Evolutionary conservation across 2,329 filamentous ascomycete genomes (phyloP), one percentile per base, ranked within the genome.

Genomic region (Pseudocercospora fijiensis): DNA sequence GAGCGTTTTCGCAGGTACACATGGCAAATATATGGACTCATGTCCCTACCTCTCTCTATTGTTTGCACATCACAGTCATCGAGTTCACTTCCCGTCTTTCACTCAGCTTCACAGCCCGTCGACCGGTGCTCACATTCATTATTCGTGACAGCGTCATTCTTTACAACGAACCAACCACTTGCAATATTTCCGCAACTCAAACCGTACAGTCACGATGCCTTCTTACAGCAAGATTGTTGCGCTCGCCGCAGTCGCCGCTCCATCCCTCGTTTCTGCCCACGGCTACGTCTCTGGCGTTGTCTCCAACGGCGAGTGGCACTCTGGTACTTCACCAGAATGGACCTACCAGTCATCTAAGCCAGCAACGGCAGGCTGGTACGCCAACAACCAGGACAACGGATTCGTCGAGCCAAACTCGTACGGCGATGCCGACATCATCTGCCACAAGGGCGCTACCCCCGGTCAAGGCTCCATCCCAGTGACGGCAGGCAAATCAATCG

Each of bases 271-370:
- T 61, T 71, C 77, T 57, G 80, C 79, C 57, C 81, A 83, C 72
- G 81, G 81, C 37, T 76, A 73, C 53, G 77, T 81, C 57, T 73
- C 68, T 5, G 76, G 78, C 64, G 74, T 82, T 58, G 76, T 79
- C 59, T 77, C 82, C 58, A 79, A 81, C 66, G 82, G 82, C 57
- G 72, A 74, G n/a, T 80, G 76, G 68, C 81, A 80, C 70, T 69
- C 75, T 60, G 78, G 79, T 63, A 77, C 77, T 77, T 65, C 75
- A 69, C 57, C 76, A 75, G 20, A 65, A 60, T 78, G 77, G 20
- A 80, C 83, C 57, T 87, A 78, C 71, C 86, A 84, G 27, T 84
- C 79, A 67, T 86, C 84, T 8, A 86, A 84, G 3, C 82, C 81
- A 1, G 81, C 79, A 52, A 86, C 70, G 75, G 78, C 66, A 76